Evolutionary conservation across 768 basidiomycete species (phyloP), one percentile per base, ranked within the genome.

Genomic region (Collybia sp.): DNA sequence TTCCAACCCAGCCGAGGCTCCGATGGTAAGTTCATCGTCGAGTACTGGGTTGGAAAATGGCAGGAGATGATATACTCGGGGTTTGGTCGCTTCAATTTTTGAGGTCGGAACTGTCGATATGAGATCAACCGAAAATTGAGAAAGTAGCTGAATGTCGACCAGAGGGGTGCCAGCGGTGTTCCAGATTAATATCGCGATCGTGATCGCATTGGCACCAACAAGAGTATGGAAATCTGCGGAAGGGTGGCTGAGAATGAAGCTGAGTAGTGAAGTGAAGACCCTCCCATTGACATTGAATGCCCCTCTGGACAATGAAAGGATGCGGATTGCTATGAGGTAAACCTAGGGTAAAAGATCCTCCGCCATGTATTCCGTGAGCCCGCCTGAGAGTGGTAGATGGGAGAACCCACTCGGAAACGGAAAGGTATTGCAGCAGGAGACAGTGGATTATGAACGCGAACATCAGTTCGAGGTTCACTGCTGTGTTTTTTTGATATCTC

Each of bases 201-300:
- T 25, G 42, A 39, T 46, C 8, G 50, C 43, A 2, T 37, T 15
- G 8, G 40, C 12, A n/a, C 62, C 64, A 8, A 64, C 45, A 9
- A 59, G 20, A 0, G 46, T 70, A 12, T 70, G 32, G 18, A 74
- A 37, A 6, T 63, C 47, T 15, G 41, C 44, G 9, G 62, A 12
- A 3, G 63, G 52, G 15, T 60, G 32, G 12, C 56, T 42, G 6
- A 67, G 57, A 16, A 70, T 32, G 51, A 69, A 67, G 10, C 61
- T 61, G 33, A 83, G 43, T 17, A 83, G 61, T 12, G 68, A 58
- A 12, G 66, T 45, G 55, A 79, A 83, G 9, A 83, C 58, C 31
- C 71, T 64, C 12, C 76, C 76, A 52, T 85, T 83, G 5, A 84
- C 43, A 44, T 81, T 75, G n/a, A 74, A 49, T 33, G 61, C 51